Conservation (phyloP, 2,329 filamentous ascomycete genomes). For the Talaromyces sp. region DNA sequence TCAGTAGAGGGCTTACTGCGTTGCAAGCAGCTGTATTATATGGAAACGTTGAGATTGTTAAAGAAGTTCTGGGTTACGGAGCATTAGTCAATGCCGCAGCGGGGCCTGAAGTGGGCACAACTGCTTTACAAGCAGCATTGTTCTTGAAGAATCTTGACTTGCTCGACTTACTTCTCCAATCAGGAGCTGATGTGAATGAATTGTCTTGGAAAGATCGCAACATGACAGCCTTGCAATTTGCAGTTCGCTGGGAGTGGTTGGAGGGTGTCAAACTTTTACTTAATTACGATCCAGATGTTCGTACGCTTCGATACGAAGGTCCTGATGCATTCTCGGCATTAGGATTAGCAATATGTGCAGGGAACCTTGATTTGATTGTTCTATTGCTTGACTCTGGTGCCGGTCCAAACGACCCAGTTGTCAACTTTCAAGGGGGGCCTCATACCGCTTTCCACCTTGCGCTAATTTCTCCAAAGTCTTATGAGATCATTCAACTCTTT, state of each 20-base stretch:
- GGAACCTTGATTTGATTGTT: background rate
- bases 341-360: background rate
- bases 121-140: conserved; percentile 1
- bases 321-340: background rate
- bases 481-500: background rate
- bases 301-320: background rate
- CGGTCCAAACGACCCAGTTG: background rate
- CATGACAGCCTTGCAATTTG: background rate
- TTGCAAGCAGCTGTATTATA: background rate
- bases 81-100: conserved; percentile 18
- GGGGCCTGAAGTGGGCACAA: background rate
- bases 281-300: background rate
- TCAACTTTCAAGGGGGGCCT: too few species aligned
- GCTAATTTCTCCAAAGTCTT: background rate
- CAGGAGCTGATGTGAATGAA: background rate
- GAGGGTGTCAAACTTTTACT: background rate
- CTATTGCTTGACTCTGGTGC: background rate
- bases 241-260: background rate
- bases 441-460: background rate
- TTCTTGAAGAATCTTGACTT: background rate
- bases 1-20: background rate
- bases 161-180: background rate
- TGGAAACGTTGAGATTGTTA: background rate
- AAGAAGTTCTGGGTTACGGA: background rate
- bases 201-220: background rate